Conservation (phyloP, 2,329 filamentous ascomycete species). For the Cercospora berteroae region DNA sequence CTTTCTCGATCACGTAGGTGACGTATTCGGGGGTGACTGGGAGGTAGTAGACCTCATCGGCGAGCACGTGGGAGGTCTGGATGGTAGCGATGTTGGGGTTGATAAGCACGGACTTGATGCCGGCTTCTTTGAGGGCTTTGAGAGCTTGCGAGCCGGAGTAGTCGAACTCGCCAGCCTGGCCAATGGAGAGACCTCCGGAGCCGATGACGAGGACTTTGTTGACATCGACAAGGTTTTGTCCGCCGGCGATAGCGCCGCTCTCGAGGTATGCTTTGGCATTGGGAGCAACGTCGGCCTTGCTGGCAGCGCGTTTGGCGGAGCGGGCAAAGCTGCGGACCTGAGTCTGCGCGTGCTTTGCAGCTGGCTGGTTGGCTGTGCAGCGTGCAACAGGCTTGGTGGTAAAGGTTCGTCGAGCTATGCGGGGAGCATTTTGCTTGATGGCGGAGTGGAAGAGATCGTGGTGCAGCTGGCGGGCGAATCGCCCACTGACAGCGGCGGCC, state of each 20-base stretch:
- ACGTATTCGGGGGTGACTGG: slow-evolving; percentile 98
- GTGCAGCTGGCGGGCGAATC: slow-evolving; percentile 35
- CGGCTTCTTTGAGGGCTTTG: slow-evolving; percentile 94
- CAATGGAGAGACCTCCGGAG: slow-evolving; percentile 91
- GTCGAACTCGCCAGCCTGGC: slow-evolving; percentile 96
- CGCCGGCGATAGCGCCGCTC: slow-evolving; percentile 78
- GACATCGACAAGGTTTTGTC: slow-evolving; percentile 76
- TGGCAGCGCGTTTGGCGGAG: slow-evolving; percentile 31
- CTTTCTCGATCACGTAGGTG: slow-evolving; percentile 93
- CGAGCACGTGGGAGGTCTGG: slow-evolving; percentile 92
- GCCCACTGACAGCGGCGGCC: slow-evolving; percentile 37
- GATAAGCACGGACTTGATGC: slow-evolving; percentile 85
- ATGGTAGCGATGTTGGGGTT: slow-evolving; percentile 99
- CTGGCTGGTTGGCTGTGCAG: slow-evolving; percentile 15
- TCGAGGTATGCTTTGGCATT: slow-evolving; percentile 84
- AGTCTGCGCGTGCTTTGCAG: slow-evolving; percentile 19
- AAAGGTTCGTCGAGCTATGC: slow-evolving; percentile 33
- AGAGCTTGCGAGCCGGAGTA: slow-evolving; percentile 97
- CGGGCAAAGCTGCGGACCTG: slow-evolving; percentile 31
- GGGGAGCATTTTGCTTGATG: slow-evolving; percentile 27
- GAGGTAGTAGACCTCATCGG: slow-evolving; percentile 97
- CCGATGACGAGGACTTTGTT: slow-evolving; percentile 98
- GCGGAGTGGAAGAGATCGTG: slow-evolving; percentile 30
- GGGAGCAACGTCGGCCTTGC: slow-evolving; percentile 64
- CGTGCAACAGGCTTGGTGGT: slow-evolving; percentile 26